These are phyloP conservation scores for Lignosus rhinocerotis DNA, from an alignment of 1,284 basidiomycete genomes.

Conservation along the genomic window DNA sequence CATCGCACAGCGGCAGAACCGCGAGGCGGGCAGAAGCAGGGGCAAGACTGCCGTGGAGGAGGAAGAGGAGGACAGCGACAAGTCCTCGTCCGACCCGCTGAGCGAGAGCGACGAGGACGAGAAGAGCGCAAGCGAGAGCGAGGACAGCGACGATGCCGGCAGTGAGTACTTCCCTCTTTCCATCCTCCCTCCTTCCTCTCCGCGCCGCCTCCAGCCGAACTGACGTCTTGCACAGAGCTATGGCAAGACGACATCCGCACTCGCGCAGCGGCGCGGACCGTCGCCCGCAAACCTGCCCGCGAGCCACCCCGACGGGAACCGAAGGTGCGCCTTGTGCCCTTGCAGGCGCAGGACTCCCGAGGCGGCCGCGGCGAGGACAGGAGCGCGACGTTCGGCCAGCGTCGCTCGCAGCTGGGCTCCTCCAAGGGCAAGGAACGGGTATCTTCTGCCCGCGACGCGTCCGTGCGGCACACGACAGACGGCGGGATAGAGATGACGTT, in stretches of 20 bases:
- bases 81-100: conserved; percentile 70
- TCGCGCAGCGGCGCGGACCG: conserved; percentile 26
- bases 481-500: conserved; percentile 69
- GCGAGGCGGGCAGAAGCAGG: conserved; percentile 31
- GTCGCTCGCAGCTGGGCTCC: conserved; percentile 39
- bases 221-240: conserved; percentile 20
- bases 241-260: conserved; percentile 33
- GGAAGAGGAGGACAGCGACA: conserved; percentile 88
- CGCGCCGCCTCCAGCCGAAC: neutral
- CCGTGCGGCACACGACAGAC: conserved; percentile 36
- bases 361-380: conserved; percentile 40
- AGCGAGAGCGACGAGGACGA: conserved; percentile 41
- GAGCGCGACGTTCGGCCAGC: conserved; percentile 70
- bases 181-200: conserved; percentile 2
- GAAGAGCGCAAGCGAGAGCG: conserved; percentile 36
- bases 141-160: conserved; percentile 59
- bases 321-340: conserved; percentile 61
- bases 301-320: conserved; percentile 36
- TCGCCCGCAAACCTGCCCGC: conserved; percentile 14
- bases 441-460: conserved; percentile 5
- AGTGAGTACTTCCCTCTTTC: conserved; percentile 36
- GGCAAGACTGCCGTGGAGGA: conserved; percentile 84
- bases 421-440: conserved; percentile 23
- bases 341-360: conserved; percentile 47
- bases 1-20: conserved; percentile 50